phyloP scores from a whole-genome alignment of 2,329 filamentous ascomycete species.

The Laburnicola sp. region DNA sequence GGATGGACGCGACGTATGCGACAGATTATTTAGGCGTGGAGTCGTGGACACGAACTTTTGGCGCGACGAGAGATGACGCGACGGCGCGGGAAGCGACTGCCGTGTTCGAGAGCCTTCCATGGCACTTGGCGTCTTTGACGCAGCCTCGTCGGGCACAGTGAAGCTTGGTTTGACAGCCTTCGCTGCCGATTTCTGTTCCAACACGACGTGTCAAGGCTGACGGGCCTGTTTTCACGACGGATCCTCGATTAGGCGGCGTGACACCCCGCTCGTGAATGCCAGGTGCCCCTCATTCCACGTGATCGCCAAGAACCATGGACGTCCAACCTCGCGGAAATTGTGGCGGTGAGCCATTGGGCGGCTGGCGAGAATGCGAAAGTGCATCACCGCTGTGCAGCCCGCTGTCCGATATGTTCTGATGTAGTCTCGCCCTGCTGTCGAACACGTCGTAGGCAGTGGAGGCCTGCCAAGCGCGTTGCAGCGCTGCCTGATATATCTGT shows the following conservation, averaged over 20 bases:
- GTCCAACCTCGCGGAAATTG: conserved; percentile 40
- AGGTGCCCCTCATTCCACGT: conserved; percentile 36
- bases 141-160: too few relatives aligned
- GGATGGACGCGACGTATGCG: conserved; percentile 9
- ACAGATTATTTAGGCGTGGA: conserved; percentile 22
- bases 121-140: too few relatives aligned
- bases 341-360: conserved; percentile 43
- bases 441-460: conserved; percentile 29
- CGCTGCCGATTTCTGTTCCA: background rate
- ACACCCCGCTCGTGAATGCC: conserved; percentile 6
- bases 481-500: conserved; percentile 35
- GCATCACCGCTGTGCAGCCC: conserved; percentile 14
- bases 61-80: conserved; percentile 18
- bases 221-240: background rate
- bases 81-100: conserved; percentile 13
- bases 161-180: conserved; percentile 9
- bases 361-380: conserved; percentile 29
- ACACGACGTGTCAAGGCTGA: too few relatives aligned
- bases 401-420: conserved; percentile 21
- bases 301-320: conserved; percentile 43
- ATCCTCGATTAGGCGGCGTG: background rate
- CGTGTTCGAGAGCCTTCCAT: conserved; percentile 27
- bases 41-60: conserved; percentile 12
- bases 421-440: conserved; percentile 5
- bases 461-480: conserved; percentile 13